Conservation (phyloP, 2,329 filamentous ascomycete species). For the Colletotrichum siamense region DNA sequence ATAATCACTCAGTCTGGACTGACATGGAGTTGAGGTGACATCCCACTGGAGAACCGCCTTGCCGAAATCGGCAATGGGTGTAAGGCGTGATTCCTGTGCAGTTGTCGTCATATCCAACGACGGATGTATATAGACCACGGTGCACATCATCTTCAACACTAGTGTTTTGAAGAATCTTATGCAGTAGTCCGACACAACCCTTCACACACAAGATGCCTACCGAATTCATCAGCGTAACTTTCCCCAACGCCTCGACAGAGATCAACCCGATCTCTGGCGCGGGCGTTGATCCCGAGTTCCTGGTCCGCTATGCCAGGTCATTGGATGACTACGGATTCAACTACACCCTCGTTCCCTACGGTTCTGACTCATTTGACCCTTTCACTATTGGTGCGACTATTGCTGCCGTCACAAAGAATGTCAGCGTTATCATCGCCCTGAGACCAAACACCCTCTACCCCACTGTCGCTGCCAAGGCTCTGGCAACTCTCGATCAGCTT, state of each 20-base stretch:
- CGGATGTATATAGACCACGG: slow-evolving; percentile 15
- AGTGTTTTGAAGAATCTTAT: background rate
- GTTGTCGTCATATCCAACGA: slow-evolving; percentile 25
- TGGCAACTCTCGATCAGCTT: slow-evolving; percentile 66
- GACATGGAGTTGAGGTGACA: slow-evolving; percentile 1
- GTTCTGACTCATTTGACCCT: slow-evolving; percentile 59
- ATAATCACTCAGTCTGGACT: background rate
- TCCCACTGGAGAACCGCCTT: slow-evolving; percentile 8
- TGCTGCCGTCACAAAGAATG: slow-evolving; percentile 59
- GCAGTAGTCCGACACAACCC: background rate
- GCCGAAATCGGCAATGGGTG: slow-evolving; percentile 21
- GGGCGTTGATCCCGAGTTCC: slow-evolving; percentile 58
- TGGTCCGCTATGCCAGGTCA: slow-evolving; percentile 60
- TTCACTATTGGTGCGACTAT: slow-evolving; percentile 66
- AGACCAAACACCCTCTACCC: slow-evolving; percentile 67
- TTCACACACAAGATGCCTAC: slow-evolving; percentile 40
- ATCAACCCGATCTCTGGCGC: slow-evolving; percentile 56
- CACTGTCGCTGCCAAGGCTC: slow-evolving; percentile 65
- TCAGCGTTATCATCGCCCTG: slow-evolving; percentile 67
- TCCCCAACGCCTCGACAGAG: slow-evolving; percentile 62
- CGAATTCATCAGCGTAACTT: slow-evolving; percentile 66
- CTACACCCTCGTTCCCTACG: slow-evolving; percentile 66
- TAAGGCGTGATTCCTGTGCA: slow-evolving; percentile 30
- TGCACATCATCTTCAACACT: background rate
- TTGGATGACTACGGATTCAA: slow-evolving; percentile 67